Evolutionary conservation across 1,139 yeast species (phyloP).

Genomic region (Lodderomyces jiufengensis): DNA sequence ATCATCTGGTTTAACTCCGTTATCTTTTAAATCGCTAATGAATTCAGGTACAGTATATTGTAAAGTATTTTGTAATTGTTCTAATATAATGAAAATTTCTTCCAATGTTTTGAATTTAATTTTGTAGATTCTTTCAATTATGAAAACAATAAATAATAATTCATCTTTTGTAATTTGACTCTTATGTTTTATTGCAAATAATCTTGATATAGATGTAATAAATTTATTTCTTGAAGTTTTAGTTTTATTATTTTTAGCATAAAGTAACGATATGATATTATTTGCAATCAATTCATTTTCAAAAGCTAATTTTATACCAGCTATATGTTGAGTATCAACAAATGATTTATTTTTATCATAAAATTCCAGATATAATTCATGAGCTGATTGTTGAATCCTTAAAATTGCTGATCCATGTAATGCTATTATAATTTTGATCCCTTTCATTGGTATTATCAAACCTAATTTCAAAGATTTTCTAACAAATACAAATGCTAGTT

Average conservation of each 20-base stretch:
- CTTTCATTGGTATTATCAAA: conserved; percentile 67
- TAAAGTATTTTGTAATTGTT: conserved; percentile 16
- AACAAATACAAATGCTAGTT: conserved; percentile 45
- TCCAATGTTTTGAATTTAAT: conserved; percentile 38
- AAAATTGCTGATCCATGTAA: conserved; percentile 52
- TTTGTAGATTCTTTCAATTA: conserved; percentile 22
- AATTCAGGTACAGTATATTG: conserved; percentile 34
- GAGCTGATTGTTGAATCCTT: conserved; percentile 46
- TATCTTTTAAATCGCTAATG: conserved; percentile 13
- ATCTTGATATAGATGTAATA: conserved; percentile 24
- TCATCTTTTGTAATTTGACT: not conserved
- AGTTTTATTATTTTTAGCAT: conserved; percentile 34
- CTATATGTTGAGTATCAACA: conserved; percentile 59
- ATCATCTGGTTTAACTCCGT: not conserved
- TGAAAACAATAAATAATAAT: conserved; percentile 9
- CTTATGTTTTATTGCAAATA: conserved; percentile 19
- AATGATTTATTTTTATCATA: conserved; percentile 68
- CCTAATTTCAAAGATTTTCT: conserved; percentile 59
- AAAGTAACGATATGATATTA: conserved; percentile 28
- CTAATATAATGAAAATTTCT: conserved; percentile 27
- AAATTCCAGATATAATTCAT: conserved; percentile 50
- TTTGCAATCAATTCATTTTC: conserved; percentile 33
- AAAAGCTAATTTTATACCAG: conserved; percentile 60
- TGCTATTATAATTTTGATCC: conserved; percentile 69
- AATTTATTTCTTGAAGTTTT: conserved; percentile 48